Conservation (phyloP, 768 basidiomycete species). For the Amanita polypyramis region DNA sequence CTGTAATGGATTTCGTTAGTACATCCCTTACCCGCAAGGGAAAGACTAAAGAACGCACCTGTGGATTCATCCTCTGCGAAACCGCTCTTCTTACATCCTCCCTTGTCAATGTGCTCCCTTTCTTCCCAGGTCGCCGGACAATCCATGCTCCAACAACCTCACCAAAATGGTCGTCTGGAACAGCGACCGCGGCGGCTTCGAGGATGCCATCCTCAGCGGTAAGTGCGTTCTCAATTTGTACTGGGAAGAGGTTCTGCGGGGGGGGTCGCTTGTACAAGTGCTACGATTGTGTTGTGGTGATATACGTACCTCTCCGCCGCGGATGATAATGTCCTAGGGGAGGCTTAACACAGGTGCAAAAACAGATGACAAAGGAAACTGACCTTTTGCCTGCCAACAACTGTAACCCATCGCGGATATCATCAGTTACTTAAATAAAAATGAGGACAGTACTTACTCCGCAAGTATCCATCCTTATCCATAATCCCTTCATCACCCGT, state of each 20-base stretch:
- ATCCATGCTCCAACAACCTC: conserved; percentile 82
- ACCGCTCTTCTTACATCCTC: conserved; percentile 49
- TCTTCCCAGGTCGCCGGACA: conserved; percentile 33
- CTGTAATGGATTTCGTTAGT: conserved; percentile 22
- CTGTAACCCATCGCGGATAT: conserved; percentile 22
- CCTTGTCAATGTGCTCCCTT: conserved; percentile 26
- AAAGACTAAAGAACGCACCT: conserved; percentile 33
- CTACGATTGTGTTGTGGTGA: background rate
- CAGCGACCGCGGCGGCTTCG: conserved; percentile 67
- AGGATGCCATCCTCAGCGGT: conserved; percentile 43
- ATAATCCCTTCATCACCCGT: conserved; percentile 77
- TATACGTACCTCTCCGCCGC: conserved; percentile 74
- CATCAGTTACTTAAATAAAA: background rate
- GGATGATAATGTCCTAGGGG: conserved; percentile 68
- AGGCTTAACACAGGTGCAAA: background rate
- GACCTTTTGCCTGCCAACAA: conserved; percentile 73
- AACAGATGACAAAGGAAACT: background rate
- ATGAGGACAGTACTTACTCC: conserved; percentile 32
- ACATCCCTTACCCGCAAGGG: conserved; percentile 2
- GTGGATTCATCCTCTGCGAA: conserved; percentile 59
- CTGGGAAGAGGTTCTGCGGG: conserved; percentile 74
- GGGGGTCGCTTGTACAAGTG: background rate
- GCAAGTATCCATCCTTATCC: conserved; percentile 73
- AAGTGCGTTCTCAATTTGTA: conserved; percentile 74
- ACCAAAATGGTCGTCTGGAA: conserved; percentile 58